Base-by-base conservation (phyloP, 495 filamentous ascomycete species). In the Xylaria scruposa region DNA sequence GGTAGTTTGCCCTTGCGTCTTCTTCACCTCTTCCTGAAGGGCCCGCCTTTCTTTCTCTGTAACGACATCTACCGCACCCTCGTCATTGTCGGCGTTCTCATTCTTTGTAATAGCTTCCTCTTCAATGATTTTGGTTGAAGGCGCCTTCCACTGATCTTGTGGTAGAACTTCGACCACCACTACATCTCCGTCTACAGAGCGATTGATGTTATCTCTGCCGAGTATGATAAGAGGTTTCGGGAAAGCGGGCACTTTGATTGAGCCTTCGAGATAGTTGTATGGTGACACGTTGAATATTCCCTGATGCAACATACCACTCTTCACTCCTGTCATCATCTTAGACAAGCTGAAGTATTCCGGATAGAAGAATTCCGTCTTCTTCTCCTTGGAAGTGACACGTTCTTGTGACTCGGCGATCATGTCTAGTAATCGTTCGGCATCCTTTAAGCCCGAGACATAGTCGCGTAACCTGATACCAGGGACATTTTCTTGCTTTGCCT, bases 181-280 rank as follows among this genome's bases (percentile, higher is more conserved):
- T 24, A 92, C 79, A 83, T 99, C 97, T 53, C 95, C 96, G 36
- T 94, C 90, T 31, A 99, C 91, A 24, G 95, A 89, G 72, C 96
- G 89, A 81, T 98, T 99, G 85, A 96, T 97, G 81, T 97, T 98
- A 74, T 98, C 95, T 61, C 96, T 87, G n/a, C 96, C 96, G 15
- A 98, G 84, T 67, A 99, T 89, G 17, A 98, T 83, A 42, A 99
- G 88, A 9, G 94, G 85, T 73, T 93, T 95, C 63, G 97, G 93
- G 75, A 99, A 98, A 24, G 94, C 90, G 21, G 94, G 87, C 8
- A 97, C 94, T 76, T 93, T 91, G 60, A 98, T 91, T 13, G 93
- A 93, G 10, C 93, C 97, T 79, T 98, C 97, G 38, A 98, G 84
- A 77, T 97, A 98, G 80, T 99, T 98, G 85, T 98, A 99, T 9